A percentile compares a stretch with the other conserved stretches of the same genome.
Evolutionary conservation across 164 flowering plant species (phyloP).

Genomic region (Nymphaea thermarum): DNA sequence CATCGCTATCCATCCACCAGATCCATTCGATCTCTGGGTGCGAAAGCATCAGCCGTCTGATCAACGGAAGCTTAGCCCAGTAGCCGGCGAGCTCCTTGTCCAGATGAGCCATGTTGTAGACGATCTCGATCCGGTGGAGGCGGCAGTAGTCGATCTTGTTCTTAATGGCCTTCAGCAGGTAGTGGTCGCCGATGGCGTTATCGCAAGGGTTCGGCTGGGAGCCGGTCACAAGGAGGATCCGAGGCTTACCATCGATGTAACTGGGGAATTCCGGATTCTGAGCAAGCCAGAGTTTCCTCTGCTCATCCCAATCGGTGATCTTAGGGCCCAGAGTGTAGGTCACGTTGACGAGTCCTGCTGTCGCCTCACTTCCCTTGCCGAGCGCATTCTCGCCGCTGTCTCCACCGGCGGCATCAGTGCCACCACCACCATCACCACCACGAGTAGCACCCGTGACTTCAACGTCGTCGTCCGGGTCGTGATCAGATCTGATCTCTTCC

Average conservation of each 20-base stretch:
- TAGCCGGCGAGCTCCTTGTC: slow-evolving; percentile 82
- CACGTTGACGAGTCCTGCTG: slow-evolving; percentile 26
- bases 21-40: slow-evolving; percentile 96
- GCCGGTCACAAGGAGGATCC: slow-evolving; percentile 66
- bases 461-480: slow-evolving; percentile 27
- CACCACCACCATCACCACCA: background rate
- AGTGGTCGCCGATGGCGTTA: slow-evolving; percentile 85
- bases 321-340: slow-evolving; percentile 68
- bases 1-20: slow-evolving; percentile 99
- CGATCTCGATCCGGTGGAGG: slow-evolving; percentile 78
- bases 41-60: slow-evolving; percentile 61
- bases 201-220: slow-evolving; percentile 85
- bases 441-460: slow-evolving; percentile 1
- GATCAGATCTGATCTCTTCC: slow-evolving; percentile 70
- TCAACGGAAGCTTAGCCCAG: slow-evolving; percentile 86
- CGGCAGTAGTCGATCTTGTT: slow-evolving; percentile 91
- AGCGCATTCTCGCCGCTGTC: background rate
- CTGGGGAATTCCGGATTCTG: slow-evolving; percentile 53
- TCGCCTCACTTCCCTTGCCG: background rate
- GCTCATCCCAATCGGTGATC: slow-evolving; percentile 47
- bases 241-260: slow-evolving; percentile 31
- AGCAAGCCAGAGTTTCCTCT: slow-evolving; percentile 51
- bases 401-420: background rate
- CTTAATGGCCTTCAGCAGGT: slow-evolving; percentile 58
- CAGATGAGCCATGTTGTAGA: slow-evolving; percentile 75